Evolutionary conservation across 2,329 filamentous ascomycete genomes (phyloP).

Genomic region (Rutstroemia sp.): DNA sequence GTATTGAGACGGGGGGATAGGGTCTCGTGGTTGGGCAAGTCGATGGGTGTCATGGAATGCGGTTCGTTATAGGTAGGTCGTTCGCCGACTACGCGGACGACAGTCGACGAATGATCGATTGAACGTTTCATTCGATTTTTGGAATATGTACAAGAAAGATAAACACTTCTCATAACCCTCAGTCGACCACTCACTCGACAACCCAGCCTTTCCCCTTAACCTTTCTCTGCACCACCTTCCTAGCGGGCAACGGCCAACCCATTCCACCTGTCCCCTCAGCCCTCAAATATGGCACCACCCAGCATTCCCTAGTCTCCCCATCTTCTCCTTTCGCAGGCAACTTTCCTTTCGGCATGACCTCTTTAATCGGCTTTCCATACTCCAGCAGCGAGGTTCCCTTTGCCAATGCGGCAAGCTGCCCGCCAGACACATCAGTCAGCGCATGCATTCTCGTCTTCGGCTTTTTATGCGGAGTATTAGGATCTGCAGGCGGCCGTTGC

Average conservation of each 20-base stretch:
- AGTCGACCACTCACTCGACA: slow-evolving; percentile 21
- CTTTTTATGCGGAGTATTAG: slow-evolving; percentile 42
- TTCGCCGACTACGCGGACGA: background rate
- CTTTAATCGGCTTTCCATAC: slow-evolving; percentile 88
- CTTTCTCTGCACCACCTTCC: slow-evolving; percentile 75
- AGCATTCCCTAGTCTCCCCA: slow-evolving; percentile 59
- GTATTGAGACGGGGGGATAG: no score
- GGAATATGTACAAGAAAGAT: background rate
- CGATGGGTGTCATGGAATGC: no score
- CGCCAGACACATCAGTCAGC: slow-evolving; percentile 69
- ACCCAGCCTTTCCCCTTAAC: slow-evolving; percentile 68
- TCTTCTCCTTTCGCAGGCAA: slow-evolving; percentile 34
- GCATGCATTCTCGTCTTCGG: slow-evolving; percentile 82
- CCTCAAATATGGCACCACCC: slow-evolving; percentile 71
- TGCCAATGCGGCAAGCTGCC: slow-evolving; percentile 70
- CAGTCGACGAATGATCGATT: background rate
- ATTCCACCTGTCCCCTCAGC: slow-evolving; percentile 59
- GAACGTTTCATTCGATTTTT: background rate
- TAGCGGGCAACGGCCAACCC: slow-evolving; percentile 81
- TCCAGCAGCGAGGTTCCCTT: slow-evolving; percentile 77
- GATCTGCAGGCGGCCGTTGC: slow-evolving; percentile 50
- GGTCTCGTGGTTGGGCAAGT: no score
- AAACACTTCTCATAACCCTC: no score
- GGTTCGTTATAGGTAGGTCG: no score
- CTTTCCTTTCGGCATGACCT: slow-evolving; percentile 46